phyloP scores from a whole-genome alignment of 164 flowering plant genomes.

The Warburgia ugandensis region DNA sequence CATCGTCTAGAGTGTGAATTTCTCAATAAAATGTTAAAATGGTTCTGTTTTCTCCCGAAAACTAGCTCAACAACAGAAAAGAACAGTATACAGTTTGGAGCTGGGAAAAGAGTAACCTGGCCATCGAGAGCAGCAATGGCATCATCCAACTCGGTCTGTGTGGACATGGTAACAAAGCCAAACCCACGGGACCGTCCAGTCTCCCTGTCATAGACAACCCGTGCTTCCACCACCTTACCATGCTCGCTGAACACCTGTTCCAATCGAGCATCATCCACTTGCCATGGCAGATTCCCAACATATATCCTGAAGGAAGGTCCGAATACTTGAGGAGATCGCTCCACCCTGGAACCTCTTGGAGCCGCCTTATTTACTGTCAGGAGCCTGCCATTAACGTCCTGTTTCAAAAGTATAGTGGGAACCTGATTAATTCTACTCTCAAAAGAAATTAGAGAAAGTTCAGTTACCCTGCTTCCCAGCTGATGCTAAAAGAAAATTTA shows the following conservation, averaged over 20 bases:
- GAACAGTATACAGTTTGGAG: too few relatives aligned
- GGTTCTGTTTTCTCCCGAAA: too few relatives aligned
- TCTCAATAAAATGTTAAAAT: too few relatives aligned
- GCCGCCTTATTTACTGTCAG: conserved; percentile 88
- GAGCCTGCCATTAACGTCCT: conserved; percentile 72
- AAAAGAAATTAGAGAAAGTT: too few relatives aligned
- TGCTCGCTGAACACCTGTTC: conserved; percentile 60
- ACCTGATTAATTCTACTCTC: too few relatives aligned
- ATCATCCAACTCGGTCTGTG: conserved; percentile 61
- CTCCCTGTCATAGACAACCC: conserved; percentile 55
- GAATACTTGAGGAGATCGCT: conserved; percentile 43
- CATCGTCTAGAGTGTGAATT: too few relatives aligned
- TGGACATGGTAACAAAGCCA: conserved; percentile 65
- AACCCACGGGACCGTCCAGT: conserved; percentile 64
- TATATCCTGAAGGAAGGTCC: conserved; percentile 42
- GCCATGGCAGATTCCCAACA: conserved; percentile 64
- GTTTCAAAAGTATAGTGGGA: conserved; percentile 17
- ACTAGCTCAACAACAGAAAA: too few relatives aligned
- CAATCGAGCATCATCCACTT: conserved; percentile 48
- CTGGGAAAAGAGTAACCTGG: conserved; percentile 50
- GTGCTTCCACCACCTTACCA: conserved; percentile 51
- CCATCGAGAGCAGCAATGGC: conserved; percentile 92
- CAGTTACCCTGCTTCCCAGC: too few relatives aligned
- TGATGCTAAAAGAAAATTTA: too few relatives aligned
- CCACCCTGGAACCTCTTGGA: conserved; percentile 65